Conservation (phyloP, 2,329 filamentous ascomycete species). For the Gremmenia infestans region DNA sequence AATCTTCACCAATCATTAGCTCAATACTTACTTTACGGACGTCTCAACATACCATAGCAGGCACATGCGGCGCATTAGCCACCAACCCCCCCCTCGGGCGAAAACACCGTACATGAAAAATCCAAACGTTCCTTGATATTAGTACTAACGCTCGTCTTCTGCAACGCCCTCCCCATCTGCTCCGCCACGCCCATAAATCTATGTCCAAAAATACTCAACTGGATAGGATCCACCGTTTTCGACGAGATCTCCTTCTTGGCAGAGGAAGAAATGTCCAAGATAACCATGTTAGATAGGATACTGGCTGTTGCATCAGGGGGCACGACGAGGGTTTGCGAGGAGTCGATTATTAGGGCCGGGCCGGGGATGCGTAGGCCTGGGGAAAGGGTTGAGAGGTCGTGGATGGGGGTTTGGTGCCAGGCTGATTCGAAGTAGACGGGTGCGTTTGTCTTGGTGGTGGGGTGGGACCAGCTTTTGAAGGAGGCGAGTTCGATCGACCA, state of each 20-base stretch:
- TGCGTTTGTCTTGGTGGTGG: constrained; percentile 34
- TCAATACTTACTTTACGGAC: no score
- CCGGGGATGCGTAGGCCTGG: constrained; percentile 40
- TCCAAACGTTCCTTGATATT: constrained; percentile 65
- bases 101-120: constrained; percentile 75
- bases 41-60: not conserved
- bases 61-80: constrained; percentile 63
- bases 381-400: constrained; percentile 50
- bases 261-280: constrained; percentile 60
- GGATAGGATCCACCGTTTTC: constrained; percentile 49
- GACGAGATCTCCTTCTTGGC: not conserved
- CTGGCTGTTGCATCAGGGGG: constrained; percentile 66
- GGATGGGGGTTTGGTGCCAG: constrained; percentile 62
- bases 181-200: constrained; percentile 80
- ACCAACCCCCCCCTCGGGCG: constrained; percentile 66
- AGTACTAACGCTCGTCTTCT: constrained; percentile 62
- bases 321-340: constrained; percentile 85
- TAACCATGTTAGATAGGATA: constrained; percentile 70
- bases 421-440: constrained; percentile 60
- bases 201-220: constrained; percentile 71
- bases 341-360: constrained; percentile 80
- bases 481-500: constrained; percentile 64
- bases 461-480: constrained; percentile 60
- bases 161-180: constrained; percentile 71
- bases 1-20: not conserved